Evolutionary conservation across 129 eudicot species (phyloP), one percentile per base, ranked within the genome.

Genomic region (Saposhnikovia divaricata): DNA sequence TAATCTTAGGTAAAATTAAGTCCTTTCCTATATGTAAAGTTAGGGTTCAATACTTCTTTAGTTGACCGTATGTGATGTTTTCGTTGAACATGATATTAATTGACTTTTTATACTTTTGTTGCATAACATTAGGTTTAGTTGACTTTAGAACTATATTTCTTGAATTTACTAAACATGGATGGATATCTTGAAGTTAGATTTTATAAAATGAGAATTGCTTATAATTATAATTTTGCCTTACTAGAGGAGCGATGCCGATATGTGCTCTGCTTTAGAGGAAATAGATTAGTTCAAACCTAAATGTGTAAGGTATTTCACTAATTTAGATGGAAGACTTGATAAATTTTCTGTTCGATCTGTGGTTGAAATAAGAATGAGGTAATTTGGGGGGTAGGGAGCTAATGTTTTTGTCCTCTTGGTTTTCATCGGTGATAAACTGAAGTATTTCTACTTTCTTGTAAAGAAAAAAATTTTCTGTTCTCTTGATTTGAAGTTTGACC

Each of bases 401-500:
- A 42, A 79, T 55, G 77, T 61, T 40, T 3, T 79, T 75, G 82
- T 68, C 15, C 23, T 47, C n/a, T 27, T 78, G 55, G 21, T 79
- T 66, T 79, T 8, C 2, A 18, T 39, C 28, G 73, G 84, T 80
- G 84, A 82, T 78, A n/a, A 81, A 39, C 82, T 81, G 82, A 83
- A 83, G 63, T 82, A 82, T 80, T 69, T 84, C 86, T 82, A 78
- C 77, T 83, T 88, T 80, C 72, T 75, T 47, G 28, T 82, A 27
- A 25, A 63, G 11, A 63, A 9, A 63, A n/a, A 11, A 3, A 63
- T 6, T 25, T 25, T 27, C 79, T 85, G 84, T 82, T 85, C 85
- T 85, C 85, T 70, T 80, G 89, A 88, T 79, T 83, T 88, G 89
- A 85, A 84, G 31, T 85, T 83, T 82, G 85, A 85, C 88, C 87